Percentiles rank a stretch among this genome's conserved stretches.
These are phyloP conservation scores for Chenopodium formosanum DNA, from an alignment of 148 eudicot genomes.

Conservation along the genomic window DNA sequence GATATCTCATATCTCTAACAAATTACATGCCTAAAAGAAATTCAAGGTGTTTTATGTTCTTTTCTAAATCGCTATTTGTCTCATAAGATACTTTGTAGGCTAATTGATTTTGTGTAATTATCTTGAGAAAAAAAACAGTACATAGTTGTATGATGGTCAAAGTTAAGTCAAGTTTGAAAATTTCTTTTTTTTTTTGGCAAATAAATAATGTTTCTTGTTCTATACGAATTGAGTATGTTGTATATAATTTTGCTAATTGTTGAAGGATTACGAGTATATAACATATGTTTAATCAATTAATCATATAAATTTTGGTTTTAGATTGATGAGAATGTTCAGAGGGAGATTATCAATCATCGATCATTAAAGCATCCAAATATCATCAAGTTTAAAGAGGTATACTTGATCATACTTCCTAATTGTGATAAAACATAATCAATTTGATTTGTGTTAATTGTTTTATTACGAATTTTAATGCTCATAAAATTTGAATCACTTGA, in stretches of 20 bases:
- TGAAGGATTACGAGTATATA: too few relatives aligned
- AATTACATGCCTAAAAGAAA: background rate
- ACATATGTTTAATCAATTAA: too few relatives aligned
- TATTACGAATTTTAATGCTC: background rate
- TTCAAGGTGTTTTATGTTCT: too few relatives aligned
- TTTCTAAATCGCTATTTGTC: too few relatives aligned
- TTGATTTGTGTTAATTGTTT: too few relatives aligned
- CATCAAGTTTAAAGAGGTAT: conserved; percentile 73
- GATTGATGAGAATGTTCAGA: conserved; percentile 80
- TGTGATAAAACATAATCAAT: background rate
- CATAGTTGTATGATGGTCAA: background rate
- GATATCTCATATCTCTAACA: too few relatives aligned
- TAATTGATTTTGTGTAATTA: background rate
- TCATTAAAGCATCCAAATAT: conserved; percentile 76
- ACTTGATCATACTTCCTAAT: background rate
- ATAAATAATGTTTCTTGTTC: background rate
- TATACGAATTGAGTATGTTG: background rate
- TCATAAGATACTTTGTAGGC: background rate
- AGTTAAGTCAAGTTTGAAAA: background rate
- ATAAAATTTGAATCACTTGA: background rate
- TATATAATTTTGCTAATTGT: background rate
- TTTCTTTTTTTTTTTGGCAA: background rate
- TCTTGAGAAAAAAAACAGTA: too few relatives aligned
- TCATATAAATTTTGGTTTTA: background rate
- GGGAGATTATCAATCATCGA: conserved; percentile 79